These are phyloP conservation scores for Blastocystis sp. DNA, from an alignment of 352 stramenopile species.

Conservation along the genomic window DNA sequence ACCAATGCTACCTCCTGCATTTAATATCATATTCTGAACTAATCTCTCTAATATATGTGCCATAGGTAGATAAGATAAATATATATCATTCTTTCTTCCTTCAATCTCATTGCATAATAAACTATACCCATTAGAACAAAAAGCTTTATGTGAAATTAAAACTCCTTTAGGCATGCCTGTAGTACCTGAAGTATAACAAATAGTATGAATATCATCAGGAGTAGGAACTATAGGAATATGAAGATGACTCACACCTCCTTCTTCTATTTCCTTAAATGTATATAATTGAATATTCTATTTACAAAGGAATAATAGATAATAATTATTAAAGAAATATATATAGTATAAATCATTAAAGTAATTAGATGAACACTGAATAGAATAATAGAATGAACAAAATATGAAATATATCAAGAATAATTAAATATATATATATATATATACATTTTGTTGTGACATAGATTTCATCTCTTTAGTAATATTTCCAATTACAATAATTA, in stretches of 20 bases:
- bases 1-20: slow-evolving; percentile 1
- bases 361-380: too few species aligned
- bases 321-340: too few species aligned
- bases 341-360: too few species aligned
- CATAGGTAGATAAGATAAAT: slow-evolving; percentile 6
- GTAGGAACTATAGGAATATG: too few species aligned
- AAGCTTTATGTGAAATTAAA: slow-evolving; percentile 12
- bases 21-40: slow-evolving; percentile 2
- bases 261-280: too few species aligned
- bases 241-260: too few species aligned
- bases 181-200: slow-evolving; percentile 9
- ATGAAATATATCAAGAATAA: too few species aligned
- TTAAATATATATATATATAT: too few species aligned
- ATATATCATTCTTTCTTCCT: neutral
- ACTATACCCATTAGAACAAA: neutral
- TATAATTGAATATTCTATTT: too few species aligned
- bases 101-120: neutral
- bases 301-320: too few species aligned
- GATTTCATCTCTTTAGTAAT: slow-evolving; percentile 28
- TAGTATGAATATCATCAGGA: neutral
- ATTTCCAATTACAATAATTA: slow-evolving; percentile 16
- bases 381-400: too few species aligned
- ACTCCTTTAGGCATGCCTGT: slow-evolving; percentile 6
- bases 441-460: slow-evolving; percentile 41
- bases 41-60: slow-evolving; percentile 3